These are phyloP conservation scores for Orychophragmus violaceus DNA, from an alignment of 345 rosid species.

Conservation along the genomic window DNA sequence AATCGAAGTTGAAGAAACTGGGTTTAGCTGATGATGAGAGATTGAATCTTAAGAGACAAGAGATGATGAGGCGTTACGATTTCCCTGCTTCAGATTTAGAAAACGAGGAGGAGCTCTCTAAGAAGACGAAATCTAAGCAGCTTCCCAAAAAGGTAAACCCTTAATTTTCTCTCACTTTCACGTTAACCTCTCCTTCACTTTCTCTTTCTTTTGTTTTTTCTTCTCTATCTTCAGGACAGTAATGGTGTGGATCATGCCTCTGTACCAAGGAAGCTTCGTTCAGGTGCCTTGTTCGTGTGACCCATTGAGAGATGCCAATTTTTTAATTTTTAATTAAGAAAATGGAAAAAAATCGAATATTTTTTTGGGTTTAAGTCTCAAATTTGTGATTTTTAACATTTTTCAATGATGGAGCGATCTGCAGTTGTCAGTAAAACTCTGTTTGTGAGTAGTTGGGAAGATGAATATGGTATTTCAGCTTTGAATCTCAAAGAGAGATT, in stretches of 20 bases:
- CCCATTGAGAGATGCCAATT: not conserved
- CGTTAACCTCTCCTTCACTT: not conserved
- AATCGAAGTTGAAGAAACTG: constrained; percentile 46
- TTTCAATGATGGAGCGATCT: not conserved
- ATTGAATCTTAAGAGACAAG: not conserved
- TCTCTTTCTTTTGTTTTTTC: not conserved
- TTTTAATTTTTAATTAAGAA: not conserved
- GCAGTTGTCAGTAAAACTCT: constrained; percentile 25
- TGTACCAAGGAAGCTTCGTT: constrained; percentile 91
- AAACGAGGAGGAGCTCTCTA: constrained; percentile 5
- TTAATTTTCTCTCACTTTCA: not conserved
- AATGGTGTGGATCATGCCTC: constrained; percentile 66
- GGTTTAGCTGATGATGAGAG: constrained; percentile 38
- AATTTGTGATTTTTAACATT: not conserved
- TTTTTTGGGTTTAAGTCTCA: not conserved
- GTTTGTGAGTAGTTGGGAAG: constrained; percentile 46
- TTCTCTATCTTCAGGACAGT: constrained; percentile 41
- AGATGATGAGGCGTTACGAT: constrained; percentile 48
- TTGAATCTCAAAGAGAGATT: constrained; percentile 26
- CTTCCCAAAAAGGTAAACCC: constrained; percentile 43
- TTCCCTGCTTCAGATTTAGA: constrained; percentile 27
- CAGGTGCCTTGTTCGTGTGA: constrained; percentile 54
- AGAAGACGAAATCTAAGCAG: constrained; percentile 47
- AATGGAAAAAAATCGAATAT: not conserved
- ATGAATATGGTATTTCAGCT: constrained; percentile 35